Evolutionary conservation across 495 filamentous ascomycete genomes (phyloP).

Genomic region (Hyaloscypha variabilis): DNA sequence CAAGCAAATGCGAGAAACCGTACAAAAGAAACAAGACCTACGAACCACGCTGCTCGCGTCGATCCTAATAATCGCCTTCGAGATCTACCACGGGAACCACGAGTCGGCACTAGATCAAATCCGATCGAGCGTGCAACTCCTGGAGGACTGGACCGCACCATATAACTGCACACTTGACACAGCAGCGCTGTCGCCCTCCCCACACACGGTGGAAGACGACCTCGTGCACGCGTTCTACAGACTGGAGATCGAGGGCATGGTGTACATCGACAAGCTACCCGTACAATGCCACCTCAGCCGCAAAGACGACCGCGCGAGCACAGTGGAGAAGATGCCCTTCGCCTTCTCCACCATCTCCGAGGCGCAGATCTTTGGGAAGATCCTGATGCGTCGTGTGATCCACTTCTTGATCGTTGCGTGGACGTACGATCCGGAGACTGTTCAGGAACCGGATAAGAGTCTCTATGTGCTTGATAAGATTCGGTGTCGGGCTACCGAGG

Average conservation of each 20-base stretch:
- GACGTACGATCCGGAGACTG: neutral
- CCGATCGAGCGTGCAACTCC: neutral
- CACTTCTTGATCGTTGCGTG: neutral
- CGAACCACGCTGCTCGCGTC: neutral
- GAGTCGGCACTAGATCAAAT: constrained; percentile 1
- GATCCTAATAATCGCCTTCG: neutral
- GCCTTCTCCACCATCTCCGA: neutral
- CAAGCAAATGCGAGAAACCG: neutral
- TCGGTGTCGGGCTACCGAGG: neutral
- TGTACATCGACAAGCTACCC: constrained; percentile 1
- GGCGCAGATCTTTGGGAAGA: neutral
- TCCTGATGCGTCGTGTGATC: neutral
- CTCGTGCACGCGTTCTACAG: neutral
- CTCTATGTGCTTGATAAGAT: neutral
- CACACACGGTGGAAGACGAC: constrained; percentile 3
- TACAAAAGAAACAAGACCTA: neutral
- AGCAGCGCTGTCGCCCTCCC: neutral
- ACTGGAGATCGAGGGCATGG: constrained; percentile 5
- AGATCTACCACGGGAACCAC: constrained; percentile 2
- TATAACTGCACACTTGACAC: neutral
- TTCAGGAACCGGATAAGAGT: neutral
- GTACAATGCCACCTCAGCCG: neutral
- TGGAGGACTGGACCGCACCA: neutral
- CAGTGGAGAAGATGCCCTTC: neutral
- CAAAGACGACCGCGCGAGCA: neutral